These are phyloP conservation scores for Diospyros kaki DNA, from an alignment of 148 eudicot species.

Conservation along the genomic window DNA sequence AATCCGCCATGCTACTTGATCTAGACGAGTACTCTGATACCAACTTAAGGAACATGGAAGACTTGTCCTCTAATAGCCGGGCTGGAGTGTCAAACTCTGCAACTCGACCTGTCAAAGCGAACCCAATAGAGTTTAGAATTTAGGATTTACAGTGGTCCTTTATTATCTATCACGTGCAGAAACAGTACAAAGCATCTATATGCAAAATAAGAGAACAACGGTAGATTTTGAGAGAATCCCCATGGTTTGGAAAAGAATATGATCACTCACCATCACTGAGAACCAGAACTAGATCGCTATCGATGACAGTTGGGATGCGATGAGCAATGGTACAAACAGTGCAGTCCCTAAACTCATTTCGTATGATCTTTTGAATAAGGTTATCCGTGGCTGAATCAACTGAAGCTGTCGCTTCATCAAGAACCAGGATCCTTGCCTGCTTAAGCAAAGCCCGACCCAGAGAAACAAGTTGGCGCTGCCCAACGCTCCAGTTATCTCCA, in stretches of 20 bases:
- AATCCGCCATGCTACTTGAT: constrained; percentile 52
- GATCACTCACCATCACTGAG: constrained; percentile 78
- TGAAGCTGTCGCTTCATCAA: constrained; percentile 98
- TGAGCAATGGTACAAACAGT: constrained; percentile 93
- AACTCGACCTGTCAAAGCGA: constrained; percentile 68
- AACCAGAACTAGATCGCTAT: constrained; percentile 92
- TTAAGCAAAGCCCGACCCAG: constrained; percentile 86
- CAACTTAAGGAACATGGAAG: constrained; percentile 77
- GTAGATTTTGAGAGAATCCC: too few species aligned
- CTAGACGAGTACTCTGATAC: constrained; percentile 86
- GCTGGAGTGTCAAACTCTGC: constrained; percentile 85
- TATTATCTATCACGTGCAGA: too few species aligned
- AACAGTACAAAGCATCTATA: too few species aligned
- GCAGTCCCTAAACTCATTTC: constrained; percentile 78
- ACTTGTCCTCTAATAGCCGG: constrained; percentile 65
- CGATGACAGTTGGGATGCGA: constrained; percentile 93
- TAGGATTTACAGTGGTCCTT: too few species aligned
- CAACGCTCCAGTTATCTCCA: constrained; percentile 99
- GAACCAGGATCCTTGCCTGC: constrained; percentile 87
- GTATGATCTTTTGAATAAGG: constrained; percentile 85
- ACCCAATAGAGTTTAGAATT: too few species aligned
- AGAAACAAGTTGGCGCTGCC: constrained; percentile 94
- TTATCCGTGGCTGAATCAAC: constrained; percentile 96
- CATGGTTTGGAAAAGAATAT: neutral
- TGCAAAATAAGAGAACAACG: too few species aligned